Conservation (phyloP, 768 basidiomycete species). For the Boletellus sp. region DNA sequence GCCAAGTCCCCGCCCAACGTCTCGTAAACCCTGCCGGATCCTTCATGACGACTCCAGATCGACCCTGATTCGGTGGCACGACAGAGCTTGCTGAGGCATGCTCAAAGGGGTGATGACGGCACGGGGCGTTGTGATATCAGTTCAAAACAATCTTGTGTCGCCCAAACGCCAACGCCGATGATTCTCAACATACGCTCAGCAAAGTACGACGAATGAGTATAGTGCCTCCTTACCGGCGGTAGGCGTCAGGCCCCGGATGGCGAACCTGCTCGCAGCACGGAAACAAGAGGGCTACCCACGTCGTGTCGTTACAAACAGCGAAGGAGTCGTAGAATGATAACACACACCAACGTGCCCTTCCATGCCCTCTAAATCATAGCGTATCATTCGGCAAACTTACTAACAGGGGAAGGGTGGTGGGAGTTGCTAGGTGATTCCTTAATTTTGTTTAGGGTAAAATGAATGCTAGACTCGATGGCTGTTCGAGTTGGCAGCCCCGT, state of each 20-base stretch:
- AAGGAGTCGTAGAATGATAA: no score
- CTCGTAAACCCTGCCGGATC: neutral
- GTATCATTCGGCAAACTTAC: no score
- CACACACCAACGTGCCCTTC: no score
- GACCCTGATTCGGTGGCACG: no score
- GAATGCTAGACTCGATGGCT: no score
- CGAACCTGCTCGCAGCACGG: slow-evolving; percentile 36
- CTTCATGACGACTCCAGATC: neutral
- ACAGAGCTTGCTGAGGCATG: slow-evolving; percentile 10
- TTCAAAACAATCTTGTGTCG: slow-evolving; percentile 37
- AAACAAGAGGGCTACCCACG: slow-evolving; percentile 30
- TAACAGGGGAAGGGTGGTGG: no score
- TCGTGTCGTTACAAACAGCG: no score
- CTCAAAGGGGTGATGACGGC: slow-evolving; percentile 29
- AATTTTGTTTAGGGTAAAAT: no score
- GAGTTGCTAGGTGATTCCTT: no score
- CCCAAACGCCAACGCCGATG: slow-evolving; percentile 28
- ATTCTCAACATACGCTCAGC: neutral
- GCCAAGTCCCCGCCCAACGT: neutral
- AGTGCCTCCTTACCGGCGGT: slow-evolving; percentile 26
- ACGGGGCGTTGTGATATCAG: slow-evolving; percentile 39
- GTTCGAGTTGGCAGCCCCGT: no score
- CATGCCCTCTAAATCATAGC: no score
- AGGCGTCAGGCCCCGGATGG: slow-evolving; percentile 42
- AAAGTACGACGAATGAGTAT: neutral